Evolutionary conservation across 495 filamentous ascomycete genomes (phyloP).

Genomic region (Cryomyces antarcticus): DNA sequence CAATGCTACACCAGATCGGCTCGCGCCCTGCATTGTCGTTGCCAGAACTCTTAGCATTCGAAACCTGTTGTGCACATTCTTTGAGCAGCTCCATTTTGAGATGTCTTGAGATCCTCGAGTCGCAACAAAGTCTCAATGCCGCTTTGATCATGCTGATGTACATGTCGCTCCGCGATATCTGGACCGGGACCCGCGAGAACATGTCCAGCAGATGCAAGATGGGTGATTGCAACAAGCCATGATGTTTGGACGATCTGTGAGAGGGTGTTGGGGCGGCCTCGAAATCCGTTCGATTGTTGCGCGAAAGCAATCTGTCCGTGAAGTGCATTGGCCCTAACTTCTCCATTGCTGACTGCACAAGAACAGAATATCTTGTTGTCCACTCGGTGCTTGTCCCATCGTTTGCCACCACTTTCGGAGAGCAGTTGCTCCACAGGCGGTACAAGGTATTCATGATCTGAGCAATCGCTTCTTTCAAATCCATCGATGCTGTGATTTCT

Average conservation of each 20-base stretch:
- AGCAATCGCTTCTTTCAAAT: constrained; percentile 61
- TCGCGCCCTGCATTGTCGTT: background rate
- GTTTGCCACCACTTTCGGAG: background rate
- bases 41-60: no score
- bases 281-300: constrained; percentile 7
- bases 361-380: constrained; percentile 34
- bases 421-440: constrained; percentile 37
- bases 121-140: no score
- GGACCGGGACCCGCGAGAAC: no score
- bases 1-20: no score
- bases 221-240: constrained; percentile 10
- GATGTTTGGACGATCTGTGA: constrained; percentile 11
- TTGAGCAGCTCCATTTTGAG: constrained; percentile 5
- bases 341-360: constrained; percentile 39
- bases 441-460: constrained; percentile 45
- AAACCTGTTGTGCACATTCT: background rate
- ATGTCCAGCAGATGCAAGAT: constrained; percentile 10
- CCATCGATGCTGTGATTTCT: constrained; percentile 73
- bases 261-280: constrained; percentile 18
- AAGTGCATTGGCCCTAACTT: constrained; percentile 56
- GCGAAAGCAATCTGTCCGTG: constrained; percentile 46
- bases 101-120: background rate
- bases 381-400: constrained; percentile 20
- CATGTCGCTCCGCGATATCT: no score
- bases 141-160: no score